Base-by-base conservation (phyloP, 225 moss, liverwort and hornwort genomes). In the Polytrichum formosum region DNA sequence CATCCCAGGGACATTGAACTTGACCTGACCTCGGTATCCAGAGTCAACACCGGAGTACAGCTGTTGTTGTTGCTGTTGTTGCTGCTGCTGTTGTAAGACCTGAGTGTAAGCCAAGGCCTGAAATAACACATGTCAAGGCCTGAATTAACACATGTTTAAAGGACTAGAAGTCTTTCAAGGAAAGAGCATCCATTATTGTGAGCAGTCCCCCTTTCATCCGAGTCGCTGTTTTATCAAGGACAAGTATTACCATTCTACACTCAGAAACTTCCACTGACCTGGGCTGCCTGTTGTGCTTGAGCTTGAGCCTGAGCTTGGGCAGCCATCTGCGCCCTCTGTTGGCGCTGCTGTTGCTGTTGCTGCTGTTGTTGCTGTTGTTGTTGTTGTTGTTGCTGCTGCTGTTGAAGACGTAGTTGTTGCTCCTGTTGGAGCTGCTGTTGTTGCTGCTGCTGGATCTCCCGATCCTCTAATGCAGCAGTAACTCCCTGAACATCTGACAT, bases 61-160 rank as follows among this genome's bases (percentile, higher is more conserved):
- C 61, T 90, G 87, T 67, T 93, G 94, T 27, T 92, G 93, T 19
- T 84, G 83, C 0, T 74, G 76, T 17, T 77, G 82, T 0, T 70
- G 85, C 22, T 77, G 84, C 21, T 78, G 77, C 37, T 79, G 76
- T 53, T 87, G 90, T 29, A 93, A 54, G 56, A 84, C 83, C 76
- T 94, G 94, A 67, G 85, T 90, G 61, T 98, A 98, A 0, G 89
- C 98, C 70, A 91, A 85, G 1, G 93, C 92, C 83, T 91, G 89
- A n/a, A 23, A 53, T 56, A 26, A 4, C 18, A 63, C 28, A 27
- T 26, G 21, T 16, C 18, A 5, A 7, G 60, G 60, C 22, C 21
- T 67, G 26, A 26, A 26, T 26, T 26, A 26, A 26, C 26, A 26
- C 26, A 26, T 26, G 16, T 56, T 54, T 7, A 22, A 13, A 67